Conservation (phyloP, 1,284 basidiomycete species). For the Ganoderma lingzhi region DNA sequence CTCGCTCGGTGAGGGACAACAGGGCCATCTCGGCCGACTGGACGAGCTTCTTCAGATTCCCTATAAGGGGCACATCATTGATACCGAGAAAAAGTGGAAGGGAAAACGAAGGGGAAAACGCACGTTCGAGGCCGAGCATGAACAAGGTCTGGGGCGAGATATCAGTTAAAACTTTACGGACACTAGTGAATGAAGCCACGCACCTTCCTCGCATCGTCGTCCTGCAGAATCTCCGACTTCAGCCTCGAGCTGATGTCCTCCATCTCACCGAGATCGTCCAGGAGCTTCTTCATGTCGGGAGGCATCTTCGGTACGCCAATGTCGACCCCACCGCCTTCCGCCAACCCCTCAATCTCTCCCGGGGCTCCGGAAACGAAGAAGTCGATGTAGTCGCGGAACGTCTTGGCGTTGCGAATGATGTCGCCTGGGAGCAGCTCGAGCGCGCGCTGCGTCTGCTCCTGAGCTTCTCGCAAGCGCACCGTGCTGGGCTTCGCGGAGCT, state of each 20-base stretch:
- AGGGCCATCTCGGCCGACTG: constrained; percentile 52
- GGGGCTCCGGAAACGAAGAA: constrained; percentile 43
- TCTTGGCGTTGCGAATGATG: constrained; percentile 54
- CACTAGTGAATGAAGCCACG: not conserved
- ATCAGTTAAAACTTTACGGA: not conserved
- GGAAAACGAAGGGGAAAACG: constrained; percentile 30
- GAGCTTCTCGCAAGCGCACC: constrained; percentile 23
- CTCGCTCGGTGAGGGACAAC: constrained; percentile 48
- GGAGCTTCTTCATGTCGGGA: constrained; percentile 48
- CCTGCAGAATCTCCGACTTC: constrained; percentile 58
- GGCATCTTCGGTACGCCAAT: constrained; percentile 39
- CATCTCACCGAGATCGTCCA: constrained; percentile 54
- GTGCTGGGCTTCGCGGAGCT: not conserved
- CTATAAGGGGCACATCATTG: constrained; percentile 33
- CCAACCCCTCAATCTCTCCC: constrained; percentile 21
- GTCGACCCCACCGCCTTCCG: constrained; percentile 26
- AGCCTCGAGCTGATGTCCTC: constrained; percentile 48
- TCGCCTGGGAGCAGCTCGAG: constrained; percentile 59
- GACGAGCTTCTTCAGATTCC: constrained; percentile 50
- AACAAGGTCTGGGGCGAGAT: constrained; percentile 51
- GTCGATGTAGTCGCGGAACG: constrained; percentile 56
- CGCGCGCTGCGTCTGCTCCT: constrained; percentile 42
- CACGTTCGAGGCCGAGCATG: constrained; percentile 62
- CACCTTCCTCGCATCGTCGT: constrained; percentile 59
- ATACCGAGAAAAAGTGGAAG: not conserved